Evolutionary conservation across 1,284 basidiomycete genomes (phyloP), one percentile per base, ranked within the genome.

Genomic region (Cutaneotrichosporon daszewskae): DNA sequence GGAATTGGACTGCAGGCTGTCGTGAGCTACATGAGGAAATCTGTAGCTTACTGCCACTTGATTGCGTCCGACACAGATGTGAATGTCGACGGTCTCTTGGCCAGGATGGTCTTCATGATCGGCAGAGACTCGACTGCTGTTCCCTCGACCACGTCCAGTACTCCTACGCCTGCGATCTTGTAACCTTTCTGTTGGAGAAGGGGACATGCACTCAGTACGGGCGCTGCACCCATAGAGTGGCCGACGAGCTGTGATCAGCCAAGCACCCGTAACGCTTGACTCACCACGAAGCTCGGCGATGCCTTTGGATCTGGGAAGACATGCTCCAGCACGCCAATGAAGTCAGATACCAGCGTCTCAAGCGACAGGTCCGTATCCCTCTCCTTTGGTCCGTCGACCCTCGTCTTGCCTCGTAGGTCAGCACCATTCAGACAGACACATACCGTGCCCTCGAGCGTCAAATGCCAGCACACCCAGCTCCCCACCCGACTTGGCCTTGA

Each of bases 71-170:
- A 83, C 7, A 85, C 72, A 22, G 80, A 86, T 37, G 79, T 76
- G 66, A 98, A 99, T 0, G 84, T 83, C 17, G 81, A 79, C 1
- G 94, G 95, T 9, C 90, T 80, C 13, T 83, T 78, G 40, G 84
- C 82, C n/a, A 98, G 77, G 20, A 98, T 81, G 32, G 76, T 79
- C 49, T 86, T 80, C 94, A 99, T 98, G 51, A 85, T 79, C 0
- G 86, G 84, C 7, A 98, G 77, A 0, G 91, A 86, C 35, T 94
- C 90, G 27, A 97, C 76, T 0, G 95, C 92, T n/a, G 89, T 89
- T 7, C 92, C 94, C 76, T 99, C 94, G 0, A 99, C 95, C 7
- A 97, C 90, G 58, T 98, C 95, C 2, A 99, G 74, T 1, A 96
- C 90, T 1, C 81, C 80, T 1, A 96, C 84, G 1, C 95, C 94